Evolutionary conservation across 805 yeast genomes (phyloP).

Genomic region (Huiozyma naganishii): DNA sequence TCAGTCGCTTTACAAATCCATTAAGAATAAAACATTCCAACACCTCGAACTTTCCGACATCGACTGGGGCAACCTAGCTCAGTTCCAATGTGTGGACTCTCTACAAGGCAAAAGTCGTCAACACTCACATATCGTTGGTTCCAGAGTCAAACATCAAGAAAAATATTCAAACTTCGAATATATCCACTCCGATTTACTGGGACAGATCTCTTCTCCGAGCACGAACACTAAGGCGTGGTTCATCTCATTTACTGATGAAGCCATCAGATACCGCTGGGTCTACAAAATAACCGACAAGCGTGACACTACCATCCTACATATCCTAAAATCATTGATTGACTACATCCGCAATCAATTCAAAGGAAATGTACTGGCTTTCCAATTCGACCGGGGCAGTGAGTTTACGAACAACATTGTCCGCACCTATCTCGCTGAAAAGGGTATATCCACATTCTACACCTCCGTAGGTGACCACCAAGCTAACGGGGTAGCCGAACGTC

Average conservation of each 20-base stretch:
- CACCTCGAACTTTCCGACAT: background rate
- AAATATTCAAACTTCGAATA: slow-evolving; percentile 4
- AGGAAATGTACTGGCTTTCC: slow-evolving; percentile 1
- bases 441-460: slow-evolving; percentile 3
- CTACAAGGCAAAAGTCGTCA: slow-evolving; percentile 60
- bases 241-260: slow-evolving; percentile 8
- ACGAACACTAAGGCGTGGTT: slow-evolving; percentile 1
- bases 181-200: slow-evolving; percentile 6
- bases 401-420: slow-evolving; percentile 1
- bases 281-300: slow-evolving; percentile 1
- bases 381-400: slow-evolving; percentile 7
- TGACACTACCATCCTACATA: slow-evolving; percentile 1
- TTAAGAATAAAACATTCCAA: background rate
- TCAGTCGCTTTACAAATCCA: background rate
- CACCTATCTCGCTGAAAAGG: background rate
- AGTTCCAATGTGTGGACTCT: slow-evolving; percentile 61
- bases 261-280: slow-evolving; percentile 5
- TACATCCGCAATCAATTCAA: slow-evolving; percentile 1
- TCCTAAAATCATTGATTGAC: slow-evolving; percentile 1
- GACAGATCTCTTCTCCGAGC: slow-evolving; percentile 1
- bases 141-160: slow-evolving; percentile 35
- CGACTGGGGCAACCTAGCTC: slow-evolving; percentile 25
- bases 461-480: slow-evolving; percentile 5
- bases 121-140: slow-evolving; percentile 52
- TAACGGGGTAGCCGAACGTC: slow-evolving; percentile 8